A percentile compares a stretch with the other conserved stretches of the same genome.
phyloP scores from a whole-genome alignment of 1,139 yeast species.

The Lizanozyma gosingica region DNA sequence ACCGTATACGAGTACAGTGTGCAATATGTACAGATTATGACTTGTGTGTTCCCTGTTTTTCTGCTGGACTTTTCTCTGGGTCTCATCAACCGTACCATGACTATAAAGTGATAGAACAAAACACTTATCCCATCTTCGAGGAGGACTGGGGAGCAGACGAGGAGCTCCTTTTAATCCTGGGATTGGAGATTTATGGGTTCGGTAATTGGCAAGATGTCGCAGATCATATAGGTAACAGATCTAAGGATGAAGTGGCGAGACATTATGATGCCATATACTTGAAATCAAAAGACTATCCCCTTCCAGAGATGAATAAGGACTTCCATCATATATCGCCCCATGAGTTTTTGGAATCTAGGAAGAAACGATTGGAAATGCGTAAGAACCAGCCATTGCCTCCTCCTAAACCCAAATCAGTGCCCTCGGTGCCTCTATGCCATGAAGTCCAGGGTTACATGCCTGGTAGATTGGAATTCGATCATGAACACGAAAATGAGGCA shows the following conservation, averaged over 20 bases:
- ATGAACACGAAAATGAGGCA: slow-evolving; percentile 94
- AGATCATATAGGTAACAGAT: slow-evolving; percentile 87
- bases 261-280: slow-evolving; percentile 73
- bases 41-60: slow-evolving; percentile 92
- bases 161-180: slow-evolving; percentile 79
- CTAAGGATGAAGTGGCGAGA: slow-evolving; percentile 81
- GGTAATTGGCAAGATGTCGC: slow-evolving; percentile 98
- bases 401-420: slow-evolving; percentile 79
- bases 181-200: slow-evolving; percentile 82
- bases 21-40: slow-evolving; percentile 93
- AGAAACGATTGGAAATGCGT: slow-evolving; percentile 58
- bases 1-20: slow-evolving; percentile 82
- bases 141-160: slow-evolving; percentile 98
- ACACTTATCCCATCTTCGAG: slow-evolving; percentile 86
- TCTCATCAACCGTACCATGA: slow-evolving; percentile 94
- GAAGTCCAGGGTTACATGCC: slow-evolving; percentile 99
- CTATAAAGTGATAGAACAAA: slow-evolving; percentile 86
- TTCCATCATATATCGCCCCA: slow-evolving; percentile 56
- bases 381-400: slow-evolving; percentile 59
- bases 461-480: slow-evolving; percentile 92
- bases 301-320: slow-evolving; percentile 68
- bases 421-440: slow-evolving; percentile 93
- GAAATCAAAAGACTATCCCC: slow-evolving; percentile 64
- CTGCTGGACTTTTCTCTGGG: slow-evolving; percentile 72
- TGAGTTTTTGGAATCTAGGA: slow-evolving; percentile 62